Base-by-base conservation (phyloP, 352 stramenopile genomes). In the Phytophthora pseudosyringae region DNA sequence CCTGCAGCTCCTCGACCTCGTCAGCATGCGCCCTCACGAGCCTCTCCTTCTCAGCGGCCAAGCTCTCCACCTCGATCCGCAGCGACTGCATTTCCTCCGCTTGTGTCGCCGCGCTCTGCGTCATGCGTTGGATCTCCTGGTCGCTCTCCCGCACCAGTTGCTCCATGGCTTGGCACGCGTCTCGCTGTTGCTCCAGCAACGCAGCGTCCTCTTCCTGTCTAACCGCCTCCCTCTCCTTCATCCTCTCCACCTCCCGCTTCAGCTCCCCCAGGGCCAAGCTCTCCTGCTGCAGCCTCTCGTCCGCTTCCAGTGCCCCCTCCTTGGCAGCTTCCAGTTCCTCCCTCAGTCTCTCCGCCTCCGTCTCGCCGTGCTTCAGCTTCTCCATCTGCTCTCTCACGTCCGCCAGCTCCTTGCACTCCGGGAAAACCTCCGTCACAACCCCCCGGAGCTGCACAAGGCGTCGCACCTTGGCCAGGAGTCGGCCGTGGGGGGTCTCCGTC, bases 161-260 rank as follows among this genome's bases (percentile, higher is more conserved):
- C 58, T 81, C 69, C 59, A 90, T 74, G 25, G 78, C 69, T 25
- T 81, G 73, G 48, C 79, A 75, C 28, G 76, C 64, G 11, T 78
- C 68, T 41, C 63, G 73, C 51, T 86, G 73, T 21, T 70, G 55
- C 10, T 80, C 70, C 29, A 85, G 61, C 16, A 85, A 52, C 21
- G 66, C 38, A 2, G 65, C 57, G 31, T 88, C 61, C 44, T 89
- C 76, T 29, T 72, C 66, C 43, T 88, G 74, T 18, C 72, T 69
- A 0, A 57, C 51, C 1, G 47, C 35, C 18, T 78, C 56, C 28
- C 64, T 75, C 41, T 79, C 62, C 9, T 56, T 69, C 13, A 61
- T 32, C 39, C 40, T 38, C 29, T 90, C 71, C 12, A 83, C 40
- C 43, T 71, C 71, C 4, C 59, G 25, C 29, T 80, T 61, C 18